These are phyloP conservation scores for Blastocystis sp. DNA, from an alignment of 352 stramenopile genomes.

Conservation along the genomic window DNA sequence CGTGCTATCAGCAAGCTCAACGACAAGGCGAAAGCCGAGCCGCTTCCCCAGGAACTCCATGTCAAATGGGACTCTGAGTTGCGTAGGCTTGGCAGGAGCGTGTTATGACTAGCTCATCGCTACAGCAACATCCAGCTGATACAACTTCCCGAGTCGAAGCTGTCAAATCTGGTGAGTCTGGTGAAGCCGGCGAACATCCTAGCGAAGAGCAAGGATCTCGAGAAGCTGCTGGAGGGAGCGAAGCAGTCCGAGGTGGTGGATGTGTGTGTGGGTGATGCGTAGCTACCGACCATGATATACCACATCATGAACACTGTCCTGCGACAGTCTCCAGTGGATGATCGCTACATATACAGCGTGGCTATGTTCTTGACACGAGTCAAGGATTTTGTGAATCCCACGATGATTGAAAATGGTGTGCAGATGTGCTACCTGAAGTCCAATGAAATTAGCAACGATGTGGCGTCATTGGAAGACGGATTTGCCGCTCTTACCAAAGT, in stretches of 20 bases:
- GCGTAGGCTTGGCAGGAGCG: background rate
- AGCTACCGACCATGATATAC: background rate
- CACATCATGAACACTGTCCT: background rate
- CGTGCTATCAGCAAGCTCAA: background rate
- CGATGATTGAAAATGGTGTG: background rate
- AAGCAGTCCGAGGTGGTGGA: background rate
- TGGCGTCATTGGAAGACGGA: background rate
- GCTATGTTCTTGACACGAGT: background rate
- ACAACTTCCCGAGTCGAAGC: background rate
- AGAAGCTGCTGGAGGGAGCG: background rate
- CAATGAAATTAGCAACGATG: background rate
- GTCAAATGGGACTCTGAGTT: background rate
- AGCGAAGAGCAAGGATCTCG: background rate
- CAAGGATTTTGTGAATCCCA: background rate
- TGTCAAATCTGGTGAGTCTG: background rate
- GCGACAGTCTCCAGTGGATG: background rate
- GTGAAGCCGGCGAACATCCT: background rate
- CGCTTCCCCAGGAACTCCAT: background rate
- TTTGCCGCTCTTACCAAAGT: background rate
- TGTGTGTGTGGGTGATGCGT: background rate
- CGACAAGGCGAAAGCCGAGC: background rate
- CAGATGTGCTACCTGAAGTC: slow-evolving; percentile 12
- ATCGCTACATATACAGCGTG: background rate
- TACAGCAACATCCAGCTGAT: background rate
- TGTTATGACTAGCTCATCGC: background rate